A percentile compares a stretch with the other conserved stretches of the same genome.
phyloP scores from a whole-genome alignment of 371 early-diverging fungal species.

The Agmasoma carcini region DNA sequence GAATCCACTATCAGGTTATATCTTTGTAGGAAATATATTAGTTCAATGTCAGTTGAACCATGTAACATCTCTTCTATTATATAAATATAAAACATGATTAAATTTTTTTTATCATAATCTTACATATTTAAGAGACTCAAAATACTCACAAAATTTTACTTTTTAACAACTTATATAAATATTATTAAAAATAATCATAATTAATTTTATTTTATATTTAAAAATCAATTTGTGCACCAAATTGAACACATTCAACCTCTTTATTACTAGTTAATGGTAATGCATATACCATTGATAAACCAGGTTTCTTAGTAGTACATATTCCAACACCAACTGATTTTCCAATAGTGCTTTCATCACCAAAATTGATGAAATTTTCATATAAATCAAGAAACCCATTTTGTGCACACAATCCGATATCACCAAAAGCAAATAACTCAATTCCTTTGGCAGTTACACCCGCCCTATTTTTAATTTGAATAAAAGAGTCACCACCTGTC shows the following conservation, averaged over 20 bases:
- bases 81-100: no score
- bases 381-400: conserved; percentile 2
- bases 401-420: not conserved
- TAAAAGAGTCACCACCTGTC: conserved; percentile 16
- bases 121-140: no score
- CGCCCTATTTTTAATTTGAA: conserved; percentile 2
- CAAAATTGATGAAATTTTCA: not conserved
- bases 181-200: no score
- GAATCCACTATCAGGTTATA: no score
- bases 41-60: no score
- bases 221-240: no score
- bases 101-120: no score
- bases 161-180: no score
- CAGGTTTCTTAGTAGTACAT: not conserved
- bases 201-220: no score
- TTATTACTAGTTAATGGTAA: conserved; percentile 12
- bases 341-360: conserved; percentile 5
- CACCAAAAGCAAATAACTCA: conserved; percentile 9
- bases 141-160: no score
- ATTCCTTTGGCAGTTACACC: not conserved
- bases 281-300: conserved; percentile 6
- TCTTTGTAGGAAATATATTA: no score
- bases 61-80: no score
- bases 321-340: conserved; percentile 20
- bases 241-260: conserved; percentile 9